Base-by-base conservation (phyloP, 1,284 basidiomycete genomes). In the Cutaneotrichosporon mucoides region DNA sequence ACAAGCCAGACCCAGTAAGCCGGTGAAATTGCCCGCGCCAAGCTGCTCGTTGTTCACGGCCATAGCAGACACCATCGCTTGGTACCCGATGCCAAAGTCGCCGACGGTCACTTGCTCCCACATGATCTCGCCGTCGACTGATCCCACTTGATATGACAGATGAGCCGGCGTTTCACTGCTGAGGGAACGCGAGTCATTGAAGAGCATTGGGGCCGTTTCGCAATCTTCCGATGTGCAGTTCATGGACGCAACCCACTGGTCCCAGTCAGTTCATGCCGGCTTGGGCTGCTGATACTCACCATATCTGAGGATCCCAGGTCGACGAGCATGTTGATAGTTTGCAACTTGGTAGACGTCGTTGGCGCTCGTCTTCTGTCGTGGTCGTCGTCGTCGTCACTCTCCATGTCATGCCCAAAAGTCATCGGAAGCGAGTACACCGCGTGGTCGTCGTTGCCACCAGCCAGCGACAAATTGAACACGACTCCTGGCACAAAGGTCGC, bases 281-380 rank as follows among this genome's bases (percentile, higher is more conserved):
- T 40, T 35, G 38, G 38, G 11, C 13, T 40, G 38, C 12, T 40
- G 38, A 40, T 12, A 69, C 75, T 51, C 49, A 76, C 76, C 66
- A 77, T 66, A 59, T 79, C 77, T 6, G 74, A 75, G 8, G 74
- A 76, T 2, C 77, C 77, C 38, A 79, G 58, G 60, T 79, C 77
- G 8, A 79, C 71, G 53, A 73, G 73, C 50, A 79, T 53, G 51
- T 71, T 73, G 44, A 76, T 55, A 0, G 61, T 65, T 52, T 76
- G 76, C 40, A 63, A 58, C 41, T 61, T 56, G 24, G 49, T 24
- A 54, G 44, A 11, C 36, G 53, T 46, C 24, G 51, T 52, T 8
- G 51, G 38, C 7, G 15, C 40, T 11, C 53, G 53, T 15, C 46
- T 46, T 11, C 53, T 35, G 24, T 24, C 24, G 24, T 24, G 5